phyloP scores from a whole-genome alignment of 139 green algal species.

The Gonium pectorale region DNA sequence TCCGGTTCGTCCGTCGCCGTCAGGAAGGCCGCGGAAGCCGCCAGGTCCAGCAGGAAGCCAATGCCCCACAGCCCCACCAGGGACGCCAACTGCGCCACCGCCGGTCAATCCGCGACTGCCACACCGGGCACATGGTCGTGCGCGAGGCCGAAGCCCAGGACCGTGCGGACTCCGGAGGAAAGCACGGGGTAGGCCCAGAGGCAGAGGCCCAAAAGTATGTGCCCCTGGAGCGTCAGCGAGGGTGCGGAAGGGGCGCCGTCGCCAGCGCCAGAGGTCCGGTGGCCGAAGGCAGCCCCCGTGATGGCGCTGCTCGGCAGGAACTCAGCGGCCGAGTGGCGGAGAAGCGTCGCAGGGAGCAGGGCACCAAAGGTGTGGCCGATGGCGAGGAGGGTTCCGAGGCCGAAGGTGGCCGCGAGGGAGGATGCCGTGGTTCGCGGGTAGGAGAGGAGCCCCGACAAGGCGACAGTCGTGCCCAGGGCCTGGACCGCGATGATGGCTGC shows the following conservation, averaged over 20 bases:
- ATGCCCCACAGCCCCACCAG: constrained; percentile 18
- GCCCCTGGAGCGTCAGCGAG: background rate
- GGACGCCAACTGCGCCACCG: constrained; percentile 17
- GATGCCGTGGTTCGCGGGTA: constrained; percentile 9
- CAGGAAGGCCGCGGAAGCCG: background rate
- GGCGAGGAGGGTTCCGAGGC: background rate
- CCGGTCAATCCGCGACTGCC: constrained; percentile 8
- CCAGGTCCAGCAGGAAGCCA: background rate
- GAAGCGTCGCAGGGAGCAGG: background rate
- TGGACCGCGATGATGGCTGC: background rate
- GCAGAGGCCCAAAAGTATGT: background rate
- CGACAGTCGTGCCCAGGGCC: constrained; percentile 11
- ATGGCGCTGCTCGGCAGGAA: background rate
- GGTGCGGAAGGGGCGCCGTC: background rate
- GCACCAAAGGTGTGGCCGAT: constrained; percentile 12
- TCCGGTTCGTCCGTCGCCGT: background rate
- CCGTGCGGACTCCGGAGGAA: background rate
- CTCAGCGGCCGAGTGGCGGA: background rate
- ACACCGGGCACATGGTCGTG: constrained; percentile 16
- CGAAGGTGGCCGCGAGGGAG: background rate
- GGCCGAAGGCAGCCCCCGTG: too few species aligned
- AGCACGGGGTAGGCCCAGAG: constrained; percentile 25
- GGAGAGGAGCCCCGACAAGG: constrained; percentile 1
- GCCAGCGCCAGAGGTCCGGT: background rate
- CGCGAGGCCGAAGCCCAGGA: background rate